Base-by-base conservation (phyloP, 2,329 filamentous ascomycete genomes). In the Paraphaeosphaeria minitans region DNA sequence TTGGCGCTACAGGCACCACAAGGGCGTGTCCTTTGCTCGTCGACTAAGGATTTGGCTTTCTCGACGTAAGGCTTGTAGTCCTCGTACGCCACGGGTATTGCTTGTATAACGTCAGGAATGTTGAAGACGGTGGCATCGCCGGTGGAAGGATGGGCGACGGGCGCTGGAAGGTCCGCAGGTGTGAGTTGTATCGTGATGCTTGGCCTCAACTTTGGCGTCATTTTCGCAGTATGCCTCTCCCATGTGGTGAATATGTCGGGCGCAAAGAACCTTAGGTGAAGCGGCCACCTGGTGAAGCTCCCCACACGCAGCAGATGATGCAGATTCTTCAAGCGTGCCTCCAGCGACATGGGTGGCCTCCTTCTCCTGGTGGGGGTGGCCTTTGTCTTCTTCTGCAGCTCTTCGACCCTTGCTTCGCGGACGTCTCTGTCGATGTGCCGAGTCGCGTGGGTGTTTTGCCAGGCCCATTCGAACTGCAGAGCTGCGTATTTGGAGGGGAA, bases 381-480 rank as follows among this genome's bases (percentile, higher is more conserved):
- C 54, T 68, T 73, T 53, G 65, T 75, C 27, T 61, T 63, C 50
- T 69, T 70, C 45, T 70, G 69, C 60, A 75, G 33, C 46, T 71
- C 68, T 33, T 70, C 66, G 14, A 63, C 13, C 83, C 77, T 13
- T 46, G 72, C 72, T 37, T 74, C 67, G 13, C 73, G 66, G 43
- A 74, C 66, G 31, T 73, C 63, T 41, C 64, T 61, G 47, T 89
- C 84, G 57, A 97, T 92, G 73, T 96, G 93, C 35, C 89, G 81
- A 5, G 93, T 93, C 35, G 89, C 75, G 72, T 95, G 90, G 1
- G 93, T 87, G 72, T 98, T 93, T 65, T 91, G 91, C 83, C 96
- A 89, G 41, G 94, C 93, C 94, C 94, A 97, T 90, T 98, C 94
- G 72, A 99, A 98, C 72, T 98, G 94, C 63, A 99, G 79, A 0